Base-by-base conservation (phyloP, 495 filamentous ascomycete genomes). In the Aspergillus asperescens region DNA sequence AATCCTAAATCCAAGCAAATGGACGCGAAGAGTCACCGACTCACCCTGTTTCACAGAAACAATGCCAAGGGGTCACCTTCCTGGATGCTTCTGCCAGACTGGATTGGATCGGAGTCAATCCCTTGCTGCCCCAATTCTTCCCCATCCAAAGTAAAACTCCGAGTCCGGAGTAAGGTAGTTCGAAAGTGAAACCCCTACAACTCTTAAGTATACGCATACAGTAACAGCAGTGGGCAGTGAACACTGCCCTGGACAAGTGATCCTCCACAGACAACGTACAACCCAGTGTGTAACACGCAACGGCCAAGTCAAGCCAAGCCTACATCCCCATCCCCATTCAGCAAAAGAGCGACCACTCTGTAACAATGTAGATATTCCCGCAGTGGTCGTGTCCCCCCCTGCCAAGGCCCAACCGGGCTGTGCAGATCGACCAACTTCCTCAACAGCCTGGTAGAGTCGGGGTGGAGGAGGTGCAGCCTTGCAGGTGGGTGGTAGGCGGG, bases 61-160 rank as follows among this genome's bases (percentile, higher is more conserved):
- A 35, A 39, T 24, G 55, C 55, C 55, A 58, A 54, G 55, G 43
- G 55, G 54, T 58, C 55, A 49, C 4, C 54, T 44, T 23, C 55
- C 54, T 49, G 49, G 55, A 50, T 58, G 20, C 10, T 35, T 4
- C 16, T 35, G 32, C 12, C 41, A 27, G 22, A n/a, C 20, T 10
- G 19, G 25, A 5, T 22, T 42, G 39, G 39, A 1, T 19, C 29
- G 44, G 28, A 34, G 35, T 49, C 22, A 28, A n/a, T 4, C 15
- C 46, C 23, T 22, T 32, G 34, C 46, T 15, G 10, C 15, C 9
- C 18, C 24, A 34, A 32, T 18, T 23, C 29, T 34, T 7, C 7
- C 7, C 39, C 23, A 40, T n/a, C n/a, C n/a, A 24, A 25, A 24
- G 9, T 25, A 4, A 10, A 25, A 41, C 19, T 41, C 38, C 38